Percentiles rank a stretch among this genome's conserved stretches.
Conservation (phyloP, 371 early-diverging fungal species). For the Funneliformis caledonium region DNA sequence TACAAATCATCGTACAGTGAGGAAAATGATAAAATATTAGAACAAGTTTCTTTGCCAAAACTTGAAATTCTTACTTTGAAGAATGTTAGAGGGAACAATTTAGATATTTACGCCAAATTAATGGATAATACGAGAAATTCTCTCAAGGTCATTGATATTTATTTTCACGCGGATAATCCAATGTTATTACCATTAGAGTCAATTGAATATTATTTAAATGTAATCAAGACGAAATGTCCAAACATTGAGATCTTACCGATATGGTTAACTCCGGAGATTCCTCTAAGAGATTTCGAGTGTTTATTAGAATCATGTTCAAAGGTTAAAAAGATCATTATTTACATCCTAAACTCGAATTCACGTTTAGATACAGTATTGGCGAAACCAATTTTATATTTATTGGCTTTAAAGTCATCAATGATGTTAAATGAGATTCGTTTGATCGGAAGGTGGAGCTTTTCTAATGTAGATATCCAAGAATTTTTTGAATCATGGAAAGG, state of each 20-base stretch:
- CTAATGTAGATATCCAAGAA: background rate
- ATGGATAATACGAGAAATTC: background rate
- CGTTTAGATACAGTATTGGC: background rate
- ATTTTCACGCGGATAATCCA: background rate
- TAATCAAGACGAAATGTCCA: background rate
- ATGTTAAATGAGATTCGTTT: background rate
- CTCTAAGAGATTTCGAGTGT: background rate
- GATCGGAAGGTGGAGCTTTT: constrained; percentile 3
- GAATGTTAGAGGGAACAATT: background rate
- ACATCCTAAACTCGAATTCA: background rate
- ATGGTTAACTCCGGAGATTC: background rate
- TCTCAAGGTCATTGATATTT: background rate
- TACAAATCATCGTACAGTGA: background rate
- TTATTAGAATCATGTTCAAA: background rate
- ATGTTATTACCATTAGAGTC: background rate
- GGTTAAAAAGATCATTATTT: background rate
- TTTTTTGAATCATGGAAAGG: constrained; percentile 1
- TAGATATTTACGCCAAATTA: background rate
- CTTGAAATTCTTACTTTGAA: background rate
- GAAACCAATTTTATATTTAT: background rate
- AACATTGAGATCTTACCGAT: background rate
- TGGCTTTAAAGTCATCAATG: background rate
- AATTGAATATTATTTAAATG: background rate
- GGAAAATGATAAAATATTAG: background rate
- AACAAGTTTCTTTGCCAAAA: background rate